Base-by-base conservation (phyloP, 495 filamentous ascomycete genomes). In the Lasiosphaeria ovina region DNA sequence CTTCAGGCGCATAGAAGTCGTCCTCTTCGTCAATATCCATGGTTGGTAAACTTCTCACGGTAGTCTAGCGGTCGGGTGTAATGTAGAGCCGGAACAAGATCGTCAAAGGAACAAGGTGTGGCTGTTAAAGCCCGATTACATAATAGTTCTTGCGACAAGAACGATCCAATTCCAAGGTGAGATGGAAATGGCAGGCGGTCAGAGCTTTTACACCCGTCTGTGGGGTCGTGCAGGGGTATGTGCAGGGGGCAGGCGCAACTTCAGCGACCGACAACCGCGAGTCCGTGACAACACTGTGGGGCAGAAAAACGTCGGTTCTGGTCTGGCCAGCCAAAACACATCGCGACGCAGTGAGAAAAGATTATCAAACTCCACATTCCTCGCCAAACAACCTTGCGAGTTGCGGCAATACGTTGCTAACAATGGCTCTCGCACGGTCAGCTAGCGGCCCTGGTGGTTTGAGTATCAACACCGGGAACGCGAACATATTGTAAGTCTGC, bases 401-500 rank as follows among this genome's bases (percentile, higher is more conserved):
- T 32, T 38, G 17, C 16, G 9, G 36, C 58, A 36, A 51, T 17
- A 17, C 17, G 45, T 14, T 17, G 35, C 36, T 24, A 57, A 16
- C 53, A 49, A 82, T 81, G 79, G 72, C 77, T 57, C 71, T 83
- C 51, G 75, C 76, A 60, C 78, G 84, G 67, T 86, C 86, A 44
- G 78, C 83, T 48, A 91, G 88, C 75, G 82, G 86, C 61, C 82
- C 87, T 32, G 82, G 79, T 17, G 87, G 85, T 57, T 78, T 93
- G 57, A 89, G 85, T 59, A 89, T 94, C 69, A 93, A 91, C 70
- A 94, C 90, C n/a, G 83, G 77, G 49, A 80, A 85, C 40, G 84
- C 87, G 57, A 90, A 88, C 74, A 80, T 89, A 44, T 81, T 90
- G 68, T 91, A 66, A 67, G 78, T 78, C 57, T 9, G 14, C 7